These are phyloP conservation scores for Asclepias syriaca DNA, from an alignment of 257 asterid genomes.

Conservation along the genomic window DNA sequence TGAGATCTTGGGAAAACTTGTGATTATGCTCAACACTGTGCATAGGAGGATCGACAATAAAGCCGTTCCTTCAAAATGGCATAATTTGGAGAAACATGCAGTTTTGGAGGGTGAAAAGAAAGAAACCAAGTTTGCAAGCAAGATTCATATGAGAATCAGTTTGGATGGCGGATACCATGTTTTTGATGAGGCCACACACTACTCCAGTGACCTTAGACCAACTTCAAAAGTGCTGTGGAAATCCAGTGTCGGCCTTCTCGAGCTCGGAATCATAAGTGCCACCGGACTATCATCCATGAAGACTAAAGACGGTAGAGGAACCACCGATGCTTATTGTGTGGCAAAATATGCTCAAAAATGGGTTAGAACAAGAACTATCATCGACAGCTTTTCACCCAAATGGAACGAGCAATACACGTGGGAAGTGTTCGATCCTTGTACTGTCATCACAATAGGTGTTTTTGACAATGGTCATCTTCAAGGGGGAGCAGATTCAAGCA, in stretches of 20 bases:
- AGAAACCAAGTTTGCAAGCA: constrained; percentile 65
- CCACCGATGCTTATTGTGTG: constrained; percentile 70
- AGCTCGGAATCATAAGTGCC: constrained; percentile 68
- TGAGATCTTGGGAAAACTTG: constrained; percentile 49
- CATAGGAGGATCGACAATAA: constrained; percentile 57
- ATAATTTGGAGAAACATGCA: constrained; percentile 59
- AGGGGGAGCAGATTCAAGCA: constrained; percentile 51
- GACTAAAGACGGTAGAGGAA: constrained; percentile 51
- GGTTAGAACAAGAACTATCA: constrained; percentile 76
- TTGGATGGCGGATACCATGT: constrained; percentile 91
- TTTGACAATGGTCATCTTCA: constrained; percentile 65
- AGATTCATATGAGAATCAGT: constrained; percentile 64
- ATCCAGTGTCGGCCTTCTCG: constrained; percentile 61
- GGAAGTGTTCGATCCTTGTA: constrained; percentile 83
- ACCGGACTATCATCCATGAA: constrained; percentile 57
- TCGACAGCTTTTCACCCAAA: constrained; percentile 52
- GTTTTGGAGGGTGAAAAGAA: constrained; percentile 48
- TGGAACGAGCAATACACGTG: constrained; percentile 93
- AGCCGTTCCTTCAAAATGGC: constrained; percentile 63
- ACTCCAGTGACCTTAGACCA: constrained; percentile 71
- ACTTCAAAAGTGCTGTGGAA: constrained; percentile 68
- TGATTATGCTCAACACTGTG: constrained; percentile 32
- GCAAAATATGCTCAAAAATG: constrained; percentile 83
- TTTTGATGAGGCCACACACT: constrained; percentile 65
- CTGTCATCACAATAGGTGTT: constrained; percentile 62